Evolutionary conservation across 805 yeast species (phyloP).

Genomic region (Saccharomycopsis sp.): DNA sequence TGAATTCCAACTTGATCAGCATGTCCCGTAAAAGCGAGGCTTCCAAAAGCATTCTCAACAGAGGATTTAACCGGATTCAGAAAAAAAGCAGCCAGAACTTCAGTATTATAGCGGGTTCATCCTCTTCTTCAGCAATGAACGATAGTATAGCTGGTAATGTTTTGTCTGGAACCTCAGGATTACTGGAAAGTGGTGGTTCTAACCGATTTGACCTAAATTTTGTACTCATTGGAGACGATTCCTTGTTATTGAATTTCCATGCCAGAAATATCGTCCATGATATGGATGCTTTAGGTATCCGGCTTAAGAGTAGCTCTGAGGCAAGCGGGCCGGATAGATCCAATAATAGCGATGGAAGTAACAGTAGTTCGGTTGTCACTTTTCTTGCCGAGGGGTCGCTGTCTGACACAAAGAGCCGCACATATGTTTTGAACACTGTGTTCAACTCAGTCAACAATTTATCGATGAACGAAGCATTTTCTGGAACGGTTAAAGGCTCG

Average conservation of each 20-base stretch:
- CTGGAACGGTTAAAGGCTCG: constrained; percentile 6
- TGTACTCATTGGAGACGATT: constrained; percentile 15
- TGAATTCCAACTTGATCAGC: constrained; percentile 20
- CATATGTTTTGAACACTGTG: constrained; percentile 17
- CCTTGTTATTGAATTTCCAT: constrained; percentile 24
- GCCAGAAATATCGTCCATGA: constrained; percentile 19
- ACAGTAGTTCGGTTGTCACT: not conserved
- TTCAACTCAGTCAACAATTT: constrained; percentile 17
- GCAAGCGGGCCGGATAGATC: not conserved
- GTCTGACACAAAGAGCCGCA: not conserved
- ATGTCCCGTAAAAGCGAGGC: constrained; percentile 16
- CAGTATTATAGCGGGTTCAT: not conserved
- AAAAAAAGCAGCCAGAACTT: constrained; percentile 5
- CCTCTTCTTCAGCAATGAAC: not conserved
- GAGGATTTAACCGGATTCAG: constrained; percentile 14
- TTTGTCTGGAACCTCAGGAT: not conserved
- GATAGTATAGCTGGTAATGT: not conserved
- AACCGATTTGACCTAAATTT: constrained; percentile 12
- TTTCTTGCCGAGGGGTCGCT: not conserved
- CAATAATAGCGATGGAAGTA: not conserved
- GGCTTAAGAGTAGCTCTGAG: not conserved
- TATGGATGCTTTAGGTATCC: not conserved
- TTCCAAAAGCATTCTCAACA: constrained; percentile 8
- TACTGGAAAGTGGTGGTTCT: not conserved
- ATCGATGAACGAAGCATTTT: constrained; percentile 9